Evolutionary conservation across 73 alveolate species (phyloP).

Genomic region (Paramecium sexaurelia): DNA sequence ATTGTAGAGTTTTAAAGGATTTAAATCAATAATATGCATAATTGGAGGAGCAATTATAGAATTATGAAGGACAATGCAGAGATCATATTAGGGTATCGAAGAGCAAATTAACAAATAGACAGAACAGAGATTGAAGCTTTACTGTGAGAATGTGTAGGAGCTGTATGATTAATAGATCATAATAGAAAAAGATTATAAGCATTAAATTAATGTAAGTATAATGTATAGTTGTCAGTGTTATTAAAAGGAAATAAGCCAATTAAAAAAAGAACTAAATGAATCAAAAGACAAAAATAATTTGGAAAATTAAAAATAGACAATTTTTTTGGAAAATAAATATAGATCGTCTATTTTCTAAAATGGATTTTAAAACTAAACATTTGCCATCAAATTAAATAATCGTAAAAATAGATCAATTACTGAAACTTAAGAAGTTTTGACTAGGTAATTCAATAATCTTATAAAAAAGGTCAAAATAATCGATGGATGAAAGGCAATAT

Average conservation of each 20-base stretch:
- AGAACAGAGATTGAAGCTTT: not conserved
- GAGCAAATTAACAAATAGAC: not conserved
- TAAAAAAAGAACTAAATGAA: not conserved
- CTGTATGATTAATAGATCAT: not conserved
- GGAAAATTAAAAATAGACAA: not conserved
- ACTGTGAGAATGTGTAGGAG: not conserved
- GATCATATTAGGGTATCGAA: not conserved
- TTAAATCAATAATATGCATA: not conserved
- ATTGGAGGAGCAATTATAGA: not conserved
- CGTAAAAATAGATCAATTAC: not conserved
- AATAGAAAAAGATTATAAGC: not conserved
- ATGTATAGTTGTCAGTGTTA: not conserved
- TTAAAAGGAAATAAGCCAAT: not conserved
- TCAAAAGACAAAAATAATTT: not conserved
- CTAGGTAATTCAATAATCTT: not conserved
- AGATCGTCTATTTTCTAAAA: not conserved
- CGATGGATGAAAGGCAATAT: not conserved
- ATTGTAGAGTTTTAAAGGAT: not conserved
- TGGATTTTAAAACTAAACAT: not conserved
- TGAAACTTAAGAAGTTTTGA: not conserved
- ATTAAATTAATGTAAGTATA: not conserved
- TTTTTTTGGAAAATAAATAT: not conserved
- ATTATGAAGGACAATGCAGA: not conserved
- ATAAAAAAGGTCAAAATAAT: not conserved
- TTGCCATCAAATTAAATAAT: not conserved